Base-by-base conservation (phyloP, 257 asterid genomes). In the Nemophila menziesii region DNA sequence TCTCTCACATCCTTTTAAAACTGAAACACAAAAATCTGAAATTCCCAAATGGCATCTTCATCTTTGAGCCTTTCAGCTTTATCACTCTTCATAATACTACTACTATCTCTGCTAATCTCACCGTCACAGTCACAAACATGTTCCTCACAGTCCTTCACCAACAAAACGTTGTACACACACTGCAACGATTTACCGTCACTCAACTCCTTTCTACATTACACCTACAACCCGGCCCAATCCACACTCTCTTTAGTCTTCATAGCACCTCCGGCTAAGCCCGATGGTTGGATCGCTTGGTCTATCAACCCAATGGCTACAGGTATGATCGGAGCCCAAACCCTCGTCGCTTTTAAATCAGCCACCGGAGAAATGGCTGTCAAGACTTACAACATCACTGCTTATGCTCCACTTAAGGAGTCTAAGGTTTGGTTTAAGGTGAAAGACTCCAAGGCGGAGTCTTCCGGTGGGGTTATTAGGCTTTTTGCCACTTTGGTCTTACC, bases 271-370 rank as follows among this genome's bases (percentile, higher is more conserved):
- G 60, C 72, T 7, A 49, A 42, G 10, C 71, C 93, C 43, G 20
- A 55, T n/a, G 89, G 95, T 1, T 87, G 97, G 97, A 51, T 87
- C 39, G 85, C 92, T 0, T 87, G 95, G 93, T 93, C 86, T 20
- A 71, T 83, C 37, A 83, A 82, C 73, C 97, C 97, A 1, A 68
- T 76, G 0, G 59, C 42, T 20, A 20, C 63, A 46, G 81, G 86
- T 38, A 87, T 87, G 97, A n/a, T 43, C 18, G 97, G 97, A 20
- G 60, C 92, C 0, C 94, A 82, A 48, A 80, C 97, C 20, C 71
- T 86, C 2, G 40, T 51, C 12, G 72, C 78, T 16, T 58, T 73
- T 64, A 41, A 39, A 56, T 14, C 64, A 63, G 8, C 53, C 54
- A 36, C 49, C 14, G 89, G 79, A 1, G 39, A 22, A 3, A 56